Percentiles rank a stretch among this genome's conserved stretches.
phyloP scores from a whole-genome alignment of 2,329 filamentous ascomycete genomes.

The Escovopsis weberi region DNA sequence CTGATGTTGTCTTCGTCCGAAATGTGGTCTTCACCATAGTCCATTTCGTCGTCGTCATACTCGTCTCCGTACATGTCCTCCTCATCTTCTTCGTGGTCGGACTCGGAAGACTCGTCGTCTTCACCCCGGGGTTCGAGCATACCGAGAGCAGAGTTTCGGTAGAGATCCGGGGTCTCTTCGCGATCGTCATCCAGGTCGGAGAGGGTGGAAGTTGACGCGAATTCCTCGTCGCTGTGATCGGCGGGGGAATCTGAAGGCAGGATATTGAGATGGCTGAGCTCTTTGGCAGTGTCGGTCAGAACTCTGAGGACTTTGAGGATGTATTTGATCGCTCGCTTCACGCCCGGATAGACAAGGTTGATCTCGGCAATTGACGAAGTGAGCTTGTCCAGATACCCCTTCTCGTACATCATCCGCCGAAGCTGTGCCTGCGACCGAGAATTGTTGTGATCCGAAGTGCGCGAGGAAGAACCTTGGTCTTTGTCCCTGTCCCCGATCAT shows the following conservation, averaged over 20 bases:
- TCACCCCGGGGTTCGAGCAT: conserved; percentile 80
- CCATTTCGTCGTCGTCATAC: conserved; percentile 85
- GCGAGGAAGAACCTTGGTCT: conserved; percentile 30
- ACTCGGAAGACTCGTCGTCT: conserved; percentile 69
- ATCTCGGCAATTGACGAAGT: conserved; percentile 90
- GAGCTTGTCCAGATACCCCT: conserved; percentile 79
- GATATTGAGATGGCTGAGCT: conserved; percentile 69
- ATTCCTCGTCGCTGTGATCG: conserved; percentile 66
- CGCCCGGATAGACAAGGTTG: conserved; percentile 83
- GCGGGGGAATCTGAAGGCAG: conserved; percentile 49
- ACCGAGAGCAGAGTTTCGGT: conserved; percentile 87
- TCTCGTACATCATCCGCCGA: conserved; percentile 94
- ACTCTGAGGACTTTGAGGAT: conserved; percentile 81
- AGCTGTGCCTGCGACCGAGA: conserved; percentile 64
- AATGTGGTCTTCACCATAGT: conserved; percentile 71
- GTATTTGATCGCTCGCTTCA: conserved; percentile 91
- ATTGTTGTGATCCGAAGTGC: conserved; percentile 25
- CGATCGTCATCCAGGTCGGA: conserved; percentile 77
- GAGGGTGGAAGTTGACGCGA: conserved; percentile 73
- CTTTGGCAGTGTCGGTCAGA: conserved; percentile 73
- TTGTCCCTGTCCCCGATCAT: conserved; percentile 75
- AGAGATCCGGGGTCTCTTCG: conserved; percentile 92
- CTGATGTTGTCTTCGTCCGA: conserved; percentile 78
- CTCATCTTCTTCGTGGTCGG: conserved; percentile 58
- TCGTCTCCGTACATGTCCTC: conserved; percentile 91